Percentiles rank a stretch among this genome's conserved stretches.
Conservation (phyloP, 768 basidiomycete species). For the Boletus rubescentipes region DNA sequence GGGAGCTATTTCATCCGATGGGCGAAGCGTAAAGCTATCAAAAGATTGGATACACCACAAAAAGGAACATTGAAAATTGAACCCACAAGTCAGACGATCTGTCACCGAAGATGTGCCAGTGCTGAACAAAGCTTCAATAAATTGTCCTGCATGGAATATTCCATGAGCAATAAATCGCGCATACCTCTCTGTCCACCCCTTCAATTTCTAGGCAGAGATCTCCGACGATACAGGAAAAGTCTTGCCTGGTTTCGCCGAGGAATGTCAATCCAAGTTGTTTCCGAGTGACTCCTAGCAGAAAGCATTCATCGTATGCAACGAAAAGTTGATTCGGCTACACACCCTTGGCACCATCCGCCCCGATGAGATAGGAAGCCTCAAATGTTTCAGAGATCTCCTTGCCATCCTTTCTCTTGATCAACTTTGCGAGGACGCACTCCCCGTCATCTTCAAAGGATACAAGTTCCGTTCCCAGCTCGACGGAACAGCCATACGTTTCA, state of each 20-base stretch:
- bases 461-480: slow-evolving; percentile 49
- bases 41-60: neutral
- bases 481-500: slow-evolving; percentile 22
- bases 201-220: slow-evolving; percentile 36
- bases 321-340: neutral
- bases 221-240: slow-evolving; percentile 29
- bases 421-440: slow-evolving; percentile 36
- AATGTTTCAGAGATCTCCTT: slow-evolving; percentile 28
- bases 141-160: neutral
- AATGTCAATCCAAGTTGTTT: slow-evolving; percentile 43
- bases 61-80: neutral
- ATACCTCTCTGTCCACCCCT: slow-evolving; percentile 29
- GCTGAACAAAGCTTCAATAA: slow-evolving; percentile 5
- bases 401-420: slow-evolving; percentile 30
- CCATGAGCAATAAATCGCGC: neutral
- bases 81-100: slow-evolving; percentile 6
- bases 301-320: neutral
- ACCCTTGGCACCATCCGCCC: slow-evolving; percentile 41
- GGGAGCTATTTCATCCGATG: slow-evolving; percentile 17
- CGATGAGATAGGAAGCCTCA: slow-evolving; percentile 37
- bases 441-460: slow-evolving; percentile 41
- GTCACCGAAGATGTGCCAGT: slow-evolving; percentile 24
- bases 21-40: slow-evolving; percentile 10
- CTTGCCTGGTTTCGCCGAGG: slow-evolving; percentile 37
- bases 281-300: slow-evolving; percentile 33